These are phyloP conservation scores for Tilletia horrida DNA, from an alignment of 1,284 basidiomycete genomes.

Conservation along the genomic window DNA sequence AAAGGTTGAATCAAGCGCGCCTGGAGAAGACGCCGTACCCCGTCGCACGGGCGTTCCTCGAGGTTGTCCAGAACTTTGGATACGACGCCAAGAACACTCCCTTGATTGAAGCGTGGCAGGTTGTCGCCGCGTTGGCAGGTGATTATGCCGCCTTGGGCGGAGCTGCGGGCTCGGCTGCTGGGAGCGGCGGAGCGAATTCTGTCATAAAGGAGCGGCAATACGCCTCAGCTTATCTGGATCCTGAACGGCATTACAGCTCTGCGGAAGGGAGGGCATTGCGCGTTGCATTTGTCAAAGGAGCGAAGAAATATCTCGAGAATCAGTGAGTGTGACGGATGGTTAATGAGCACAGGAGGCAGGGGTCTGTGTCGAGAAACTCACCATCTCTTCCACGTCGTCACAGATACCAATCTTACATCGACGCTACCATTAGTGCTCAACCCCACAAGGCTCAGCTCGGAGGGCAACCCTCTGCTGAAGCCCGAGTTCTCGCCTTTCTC, in stretches of 20 bases:
- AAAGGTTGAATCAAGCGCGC: conserved; percentile 47
- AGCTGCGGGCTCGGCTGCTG: conserved; percentile 23
- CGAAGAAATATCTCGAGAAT: conserved; percentile 71
- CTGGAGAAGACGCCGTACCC: conserved; percentile 37
- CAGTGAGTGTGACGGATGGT: conserved; percentile 61
- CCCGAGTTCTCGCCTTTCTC: conserved; percentile 65
- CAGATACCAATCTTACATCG: conserved; percentile 69
- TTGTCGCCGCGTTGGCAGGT: conserved; percentile 57
- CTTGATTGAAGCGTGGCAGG: conserved; percentile 56
- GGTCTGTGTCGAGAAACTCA: background rate
- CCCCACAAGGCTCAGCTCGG: conserved; percentile 84
- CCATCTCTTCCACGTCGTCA: conserved; percentile 18
- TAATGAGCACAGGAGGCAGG: too few relatives aligned
- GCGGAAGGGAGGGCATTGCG: conserved; percentile 43
- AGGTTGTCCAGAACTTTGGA: conserved; percentile 36
- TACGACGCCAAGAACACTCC: conserved; percentile 48
- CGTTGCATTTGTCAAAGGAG: conserved; percentile 67
- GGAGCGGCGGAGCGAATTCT: conserved; percentile 38
- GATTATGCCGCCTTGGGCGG: conserved; percentile 58
- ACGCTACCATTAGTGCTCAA: conserved; percentile 75
- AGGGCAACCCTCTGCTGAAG: conserved; percentile 82
- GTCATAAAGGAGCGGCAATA: conserved; percentile 58
- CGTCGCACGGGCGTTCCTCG: conserved; percentile 42
- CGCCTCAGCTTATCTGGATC: conserved; percentile 57
- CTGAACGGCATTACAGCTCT: conserved; percentile 26